Conservation (phyloP, 23 red algal species). For the Gracilaria caudata region DNA sequence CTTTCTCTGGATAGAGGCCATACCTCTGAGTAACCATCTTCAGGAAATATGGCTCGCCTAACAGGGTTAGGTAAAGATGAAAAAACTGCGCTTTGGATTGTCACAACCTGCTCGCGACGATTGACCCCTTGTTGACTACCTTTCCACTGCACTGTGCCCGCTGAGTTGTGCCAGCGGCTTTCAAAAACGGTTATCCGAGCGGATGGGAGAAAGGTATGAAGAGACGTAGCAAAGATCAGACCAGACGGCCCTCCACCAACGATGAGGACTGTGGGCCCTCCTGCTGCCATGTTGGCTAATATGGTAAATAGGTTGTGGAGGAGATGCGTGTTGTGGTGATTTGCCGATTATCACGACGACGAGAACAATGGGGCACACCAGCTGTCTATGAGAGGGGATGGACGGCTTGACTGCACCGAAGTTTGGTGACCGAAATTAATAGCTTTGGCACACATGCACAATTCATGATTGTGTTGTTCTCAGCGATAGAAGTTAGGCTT, state of each 20-base stretch:
- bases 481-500: too few species aligned
- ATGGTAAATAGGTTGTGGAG: background rate
- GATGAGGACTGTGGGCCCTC: background rate
- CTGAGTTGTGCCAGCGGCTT: background rate
- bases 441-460: too few species aligned
- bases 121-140: constrained; percentile 1
- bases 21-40: constrained; percentile 13
- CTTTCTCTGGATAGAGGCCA: constrained; percentile 23
- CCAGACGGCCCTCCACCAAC: constrained; percentile 28
- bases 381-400: too few species aligned
- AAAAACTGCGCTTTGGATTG: constrained; percentile 3
- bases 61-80: constrained; percentile 3
- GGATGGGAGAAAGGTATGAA: background rate
- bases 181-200: constrained; percentile 20
- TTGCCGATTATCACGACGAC: background rate
- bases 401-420: too few species aligned
- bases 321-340: background rate
- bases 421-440: too few species aligned
- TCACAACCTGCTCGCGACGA: constrained; percentile 35
- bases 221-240: constrained; percentile 1
- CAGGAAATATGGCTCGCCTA: constrained; percentile 7
- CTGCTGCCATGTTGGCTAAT: background rate
- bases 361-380: too few species aligned
- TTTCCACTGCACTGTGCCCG: constrained; percentile 1
- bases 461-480: too few species aligned